phyloP scores from a whole-genome alignment of 2,329 filamentous ascomycete species.

The Hypoxylon sp. region DNA sequence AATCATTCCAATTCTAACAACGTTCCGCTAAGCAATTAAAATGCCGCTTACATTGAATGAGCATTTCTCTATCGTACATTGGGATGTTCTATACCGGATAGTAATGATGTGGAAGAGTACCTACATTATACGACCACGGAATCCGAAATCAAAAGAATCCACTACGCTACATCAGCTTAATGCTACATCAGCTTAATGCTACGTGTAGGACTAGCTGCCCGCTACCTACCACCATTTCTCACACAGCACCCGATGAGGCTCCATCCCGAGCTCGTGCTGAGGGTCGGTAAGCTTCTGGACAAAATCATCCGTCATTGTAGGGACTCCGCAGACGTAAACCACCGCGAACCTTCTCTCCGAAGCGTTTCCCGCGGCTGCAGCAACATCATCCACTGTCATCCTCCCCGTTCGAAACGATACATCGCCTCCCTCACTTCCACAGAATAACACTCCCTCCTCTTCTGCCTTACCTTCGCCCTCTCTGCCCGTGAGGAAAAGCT shows the following conservation, averaged over 20 bases:
- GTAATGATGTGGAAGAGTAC: background rate
- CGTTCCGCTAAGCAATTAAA: background rate
- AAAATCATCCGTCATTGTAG: slow-evolving; percentile 77
- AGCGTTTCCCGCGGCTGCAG: slow-evolving; percentile 57
- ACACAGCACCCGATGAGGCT: slow-evolving; percentile 65
- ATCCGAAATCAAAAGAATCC: background rate
- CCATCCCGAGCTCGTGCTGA: slow-evolving; percentile 57
- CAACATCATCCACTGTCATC: slow-evolving; percentile 61
- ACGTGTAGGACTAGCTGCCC: background rate
- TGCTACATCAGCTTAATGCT: background rate
- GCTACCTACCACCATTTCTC: slow-evolving; percentile 74
- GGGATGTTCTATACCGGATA: background rate
- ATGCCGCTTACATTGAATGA: background rate
- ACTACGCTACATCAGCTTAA: background rate
- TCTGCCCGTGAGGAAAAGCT: slow-evolving; percentile 64
- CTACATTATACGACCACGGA: background rate
- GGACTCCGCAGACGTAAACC: slow-evolving; percentile 78
- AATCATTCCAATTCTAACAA: background rate
- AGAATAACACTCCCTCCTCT: slow-evolving; percentile 38
- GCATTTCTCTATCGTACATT: background rate
- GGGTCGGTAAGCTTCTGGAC: slow-evolving; percentile 63
- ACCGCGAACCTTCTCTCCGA: slow-evolving; percentile 61
- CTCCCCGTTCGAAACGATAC: slow-evolving; percentile 58
- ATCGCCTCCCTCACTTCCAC: slow-evolving; percentile 41
- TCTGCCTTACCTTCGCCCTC: slow-evolving; percentile 27